Base-by-base conservation (phyloP, 1,284 basidiomycete genomes). In the Farysia itapuensis region DNA sequence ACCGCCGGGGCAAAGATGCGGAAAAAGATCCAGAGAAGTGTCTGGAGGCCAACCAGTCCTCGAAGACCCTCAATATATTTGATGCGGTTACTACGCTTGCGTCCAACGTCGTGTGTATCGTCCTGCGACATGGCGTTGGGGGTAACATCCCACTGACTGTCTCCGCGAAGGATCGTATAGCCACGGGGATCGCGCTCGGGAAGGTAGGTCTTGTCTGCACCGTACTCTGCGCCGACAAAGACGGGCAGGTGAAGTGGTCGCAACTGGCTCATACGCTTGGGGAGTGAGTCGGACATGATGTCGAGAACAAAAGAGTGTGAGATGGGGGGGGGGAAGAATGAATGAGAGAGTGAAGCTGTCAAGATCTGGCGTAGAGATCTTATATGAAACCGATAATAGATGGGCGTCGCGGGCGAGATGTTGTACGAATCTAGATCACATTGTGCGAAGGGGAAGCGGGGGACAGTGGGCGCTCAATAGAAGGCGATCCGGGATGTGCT, bases 1-100 rank as follows among this genome's bases (percentile, higher is more conserved):
- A 67, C 44, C 0, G 64, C 64, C 11, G 67, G 64, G 4, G 64
- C 59, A 20, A 70, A 60, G 39, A 64, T 43, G 20, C 64, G 53
- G 45, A 70, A 67, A 31, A 70, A 70, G 44, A 60, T 35, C 47
- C 48, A 70, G 30, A 70, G 60, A 9, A 67, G 46, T 6, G 56
- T 59, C 16, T 70, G 53, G 15, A 70, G 42, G 6, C 49, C 67
- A 7, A 67, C 24, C 11, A 70, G 36, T 23, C 67, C 67, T 23
- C 63, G 56, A 33, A 65, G 29, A 8, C 63, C 63, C 23, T 66
- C 63, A 29, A 66, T 25, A 35, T 66, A 66, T 24, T 30, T 19
- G 14, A 61, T 57, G 19, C 63, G 48, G 5, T 61, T 44, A 22
- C 39, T 50, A 35, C 58, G 40, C 13, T 32, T 39, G 24, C 63